A percentile compares a stretch with the other conserved stretches of the same genome.
Conservation (phyloP, 257 asterid species). For the Solanum peruvianum region DNA sequence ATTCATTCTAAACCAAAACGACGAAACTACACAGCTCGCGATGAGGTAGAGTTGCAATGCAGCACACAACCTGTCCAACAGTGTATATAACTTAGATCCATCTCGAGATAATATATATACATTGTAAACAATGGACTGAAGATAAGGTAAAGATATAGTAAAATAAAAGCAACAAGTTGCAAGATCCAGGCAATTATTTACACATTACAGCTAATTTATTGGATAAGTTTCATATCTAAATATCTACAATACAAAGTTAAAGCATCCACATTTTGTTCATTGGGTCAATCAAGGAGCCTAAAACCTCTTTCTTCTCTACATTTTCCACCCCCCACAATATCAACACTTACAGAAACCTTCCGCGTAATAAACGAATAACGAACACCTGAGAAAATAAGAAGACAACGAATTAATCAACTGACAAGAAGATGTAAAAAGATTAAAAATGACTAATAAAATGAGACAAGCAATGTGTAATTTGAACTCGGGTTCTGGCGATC, state of each 20-base stretch:
- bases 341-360: conserved; percentile 6
- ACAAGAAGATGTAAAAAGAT: neutral
- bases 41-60: neutral
- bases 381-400: conserved; percentile 20
- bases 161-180: neutral
- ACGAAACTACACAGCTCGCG: neutral
- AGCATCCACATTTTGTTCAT: neutral
- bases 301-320: neutral
- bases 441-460: neutral
- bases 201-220: conserved; percentile 17
- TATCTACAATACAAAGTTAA: conserved; percentile 30
- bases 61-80: neutral
- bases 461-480: neutral
- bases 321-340: conserved; percentile 1
- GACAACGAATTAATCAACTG: neutral
- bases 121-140: neutral
- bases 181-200: conserved; percentile 8
- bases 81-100: neutral
- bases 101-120: neutral
- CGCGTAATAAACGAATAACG: conserved; percentile 28
- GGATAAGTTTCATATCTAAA: conserved; percentile 6
- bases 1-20: neutral
- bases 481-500: neutral
- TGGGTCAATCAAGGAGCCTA: neutral
- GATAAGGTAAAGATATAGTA: neutral